phyloP scores from a whole-genome alignment of 2,329 filamentous ascomycete species.

The Beauveria sp. region DNA sequence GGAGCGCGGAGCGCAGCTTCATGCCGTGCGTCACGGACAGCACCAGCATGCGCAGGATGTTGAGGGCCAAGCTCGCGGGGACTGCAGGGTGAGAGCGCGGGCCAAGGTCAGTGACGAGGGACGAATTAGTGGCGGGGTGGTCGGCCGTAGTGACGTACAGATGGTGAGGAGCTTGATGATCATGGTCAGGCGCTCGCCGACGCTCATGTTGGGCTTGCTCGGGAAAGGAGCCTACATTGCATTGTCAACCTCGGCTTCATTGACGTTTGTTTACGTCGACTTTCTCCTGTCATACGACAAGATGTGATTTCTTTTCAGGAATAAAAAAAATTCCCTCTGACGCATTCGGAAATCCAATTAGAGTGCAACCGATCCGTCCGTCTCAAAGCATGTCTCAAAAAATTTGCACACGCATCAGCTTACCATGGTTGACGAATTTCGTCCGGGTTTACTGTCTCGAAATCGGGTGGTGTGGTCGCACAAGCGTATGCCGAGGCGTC shows the following conservation, averaged over 20 bases:
- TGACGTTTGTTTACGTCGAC: not conserved
- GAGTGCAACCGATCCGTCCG: no score
- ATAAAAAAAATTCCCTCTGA: not conserved
- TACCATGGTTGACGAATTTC: slow-evolving; percentile 6
- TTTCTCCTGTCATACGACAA: not conserved
- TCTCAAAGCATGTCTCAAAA: no score
- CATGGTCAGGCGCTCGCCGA: slow-evolving; percentile 14
- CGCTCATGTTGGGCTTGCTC: slow-evolving; percentile 16
- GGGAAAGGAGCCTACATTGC: slow-evolving; percentile 5
- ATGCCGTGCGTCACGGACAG: slow-evolving; percentile 16
- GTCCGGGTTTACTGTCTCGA: not conserved
- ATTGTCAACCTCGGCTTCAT: not conserved
- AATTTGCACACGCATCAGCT: not conserved
- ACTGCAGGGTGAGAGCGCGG: slow-evolving; percentile 1
- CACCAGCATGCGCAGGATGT: slow-evolving; percentile 11
- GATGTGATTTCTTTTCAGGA: not conserved
- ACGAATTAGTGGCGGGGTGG: not conserved
- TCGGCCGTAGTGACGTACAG: slow-evolving; percentile 7
- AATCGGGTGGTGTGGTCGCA: not conserved
- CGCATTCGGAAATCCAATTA: not conserved
- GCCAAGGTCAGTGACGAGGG: not conserved
- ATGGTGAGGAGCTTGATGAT: slow-evolving; percentile 13
- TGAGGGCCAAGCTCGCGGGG: slow-evolving; percentile 12
- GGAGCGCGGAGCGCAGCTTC: slow-evolving; percentile 11
- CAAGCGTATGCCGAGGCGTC: not conserved